Conservation (phyloP, 371 early-diverging fungal genomes). For the Smittium culicis region DNA sequence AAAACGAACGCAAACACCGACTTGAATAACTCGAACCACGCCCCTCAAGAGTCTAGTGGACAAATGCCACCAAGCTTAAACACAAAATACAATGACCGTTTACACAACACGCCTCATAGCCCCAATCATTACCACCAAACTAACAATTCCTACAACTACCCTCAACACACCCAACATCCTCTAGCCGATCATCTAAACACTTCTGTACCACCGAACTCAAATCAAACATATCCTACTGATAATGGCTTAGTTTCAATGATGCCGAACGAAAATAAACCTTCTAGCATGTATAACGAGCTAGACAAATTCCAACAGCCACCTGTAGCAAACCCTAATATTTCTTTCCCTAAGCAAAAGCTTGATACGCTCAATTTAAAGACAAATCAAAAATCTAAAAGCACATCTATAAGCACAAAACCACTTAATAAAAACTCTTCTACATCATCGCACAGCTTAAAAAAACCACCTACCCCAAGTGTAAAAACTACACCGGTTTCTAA, state of each 20-base stretch:
- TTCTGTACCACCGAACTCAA: not conserved
- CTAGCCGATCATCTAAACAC: too few species aligned
- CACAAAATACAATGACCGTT: not conserved
- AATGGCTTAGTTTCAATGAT: too few species aligned
- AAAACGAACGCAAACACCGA: not conserved
- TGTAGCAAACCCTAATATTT: not conserved
- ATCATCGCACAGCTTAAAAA: not conserved
- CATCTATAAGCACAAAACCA: not conserved
- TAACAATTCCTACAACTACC: too few species aligned
- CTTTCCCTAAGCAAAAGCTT: not conserved
- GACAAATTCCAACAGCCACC: not conserved
- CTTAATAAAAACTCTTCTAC: not conserved
- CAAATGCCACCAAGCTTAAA: not conserved
- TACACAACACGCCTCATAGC: not conserved
- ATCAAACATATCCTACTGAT: not conserved
- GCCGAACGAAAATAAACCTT: too few species aligned
- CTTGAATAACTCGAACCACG: not conserved
- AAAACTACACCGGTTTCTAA: not conserved
- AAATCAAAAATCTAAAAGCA: not conserved
- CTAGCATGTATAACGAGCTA: not conserved
- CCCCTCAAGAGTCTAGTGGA: not conserved
- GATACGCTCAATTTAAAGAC: not conserved
- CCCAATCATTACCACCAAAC: not conserved
- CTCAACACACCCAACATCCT: too few species aligned
- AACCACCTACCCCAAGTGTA: not conserved